phyloP scores from a whole-genome alignment of 2,329 filamentous ascomycete species.

The Fusarium sp. region DNA sequence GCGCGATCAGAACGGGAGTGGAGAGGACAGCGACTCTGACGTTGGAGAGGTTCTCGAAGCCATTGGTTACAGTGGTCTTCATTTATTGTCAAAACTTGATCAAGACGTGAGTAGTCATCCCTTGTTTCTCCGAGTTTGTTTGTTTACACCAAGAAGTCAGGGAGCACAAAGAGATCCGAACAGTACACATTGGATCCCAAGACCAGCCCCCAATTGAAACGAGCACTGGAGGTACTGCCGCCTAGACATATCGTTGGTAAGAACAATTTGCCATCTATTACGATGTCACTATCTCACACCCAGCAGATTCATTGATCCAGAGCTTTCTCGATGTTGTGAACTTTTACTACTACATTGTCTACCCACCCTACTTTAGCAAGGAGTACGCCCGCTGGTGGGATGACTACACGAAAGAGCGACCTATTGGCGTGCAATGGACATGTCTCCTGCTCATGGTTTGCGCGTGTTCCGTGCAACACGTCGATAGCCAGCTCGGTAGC shows the following conservation, averaged over 20 bases:
- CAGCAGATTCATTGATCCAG: conserved; percentile 18
- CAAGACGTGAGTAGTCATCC: conserved; percentile 12
- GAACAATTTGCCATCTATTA: not conserved
- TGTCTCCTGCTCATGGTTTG: conserved; percentile 31
- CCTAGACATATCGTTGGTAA: conserved; percentile 28
- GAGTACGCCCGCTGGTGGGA: conserved; percentile 33
- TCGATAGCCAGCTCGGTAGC: conserved; percentile 12
- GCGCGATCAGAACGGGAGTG: conserved; percentile 7
- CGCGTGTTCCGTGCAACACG: conserved; percentile 30
- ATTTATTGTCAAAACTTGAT: conserved; percentile 30
- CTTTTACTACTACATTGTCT: conserved; percentile 35
- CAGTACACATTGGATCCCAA: conserved; percentile 26
- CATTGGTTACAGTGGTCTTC: conserved; percentile 29
- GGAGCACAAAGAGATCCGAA: conserved; percentile 21
- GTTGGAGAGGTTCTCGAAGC: conserved; percentile 30
- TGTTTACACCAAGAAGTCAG: conserved; percentile 3
- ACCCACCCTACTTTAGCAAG: conserved; percentile 32
- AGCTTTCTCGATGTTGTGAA: conserved; percentile 32
- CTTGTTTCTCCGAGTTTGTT: too few relatives aligned
- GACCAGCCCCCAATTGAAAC: conserved; percentile 13
- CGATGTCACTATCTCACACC: conserved; percentile 1
- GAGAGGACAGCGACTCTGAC: conserved; percentile 19
- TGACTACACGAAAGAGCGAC: conserved; percentile 23
- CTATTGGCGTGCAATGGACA: conserved; percentile 30
- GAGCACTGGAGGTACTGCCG: conserved; percentile 16